These are phyloP conservation scores for Lipomyces kockii DNA, from an alignment of 805 yeast genomes.

Conservation along the genomic window DNA sequence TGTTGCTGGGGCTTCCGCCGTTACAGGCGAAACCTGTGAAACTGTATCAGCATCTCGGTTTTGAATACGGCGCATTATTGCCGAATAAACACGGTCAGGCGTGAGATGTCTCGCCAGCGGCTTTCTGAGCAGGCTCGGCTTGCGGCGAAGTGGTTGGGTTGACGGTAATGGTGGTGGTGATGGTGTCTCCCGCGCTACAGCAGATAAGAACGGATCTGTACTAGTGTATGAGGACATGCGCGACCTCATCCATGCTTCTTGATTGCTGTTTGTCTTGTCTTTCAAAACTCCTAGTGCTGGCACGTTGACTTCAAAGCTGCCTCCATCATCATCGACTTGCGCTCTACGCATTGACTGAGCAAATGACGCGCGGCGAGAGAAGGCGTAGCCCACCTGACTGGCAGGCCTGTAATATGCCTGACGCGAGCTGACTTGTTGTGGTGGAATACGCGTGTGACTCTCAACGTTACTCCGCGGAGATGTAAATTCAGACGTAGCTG, in stretches of 20 bases:
- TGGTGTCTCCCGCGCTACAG: not conserved
- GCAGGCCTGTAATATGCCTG: constrained; percentile 10
- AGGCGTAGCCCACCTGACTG: not conserved
- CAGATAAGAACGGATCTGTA: constrained; percentile 4
- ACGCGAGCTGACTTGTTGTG: constrained; percentile 6
- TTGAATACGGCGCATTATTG: constrained; percentile 1
- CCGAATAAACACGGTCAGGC: constrained; percentile 5
- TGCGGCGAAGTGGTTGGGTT: not conserved
- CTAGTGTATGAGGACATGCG: constrained; percentile 11
- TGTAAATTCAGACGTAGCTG: not conserved
- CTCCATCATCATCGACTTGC: not conserved
- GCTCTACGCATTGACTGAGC: not conserved
- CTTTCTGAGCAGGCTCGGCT: not conserved
- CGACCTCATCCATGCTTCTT: not conserved
- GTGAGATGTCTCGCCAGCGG: constrained; percentile 2
- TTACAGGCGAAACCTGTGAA: not conserved
- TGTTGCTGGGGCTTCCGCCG: not conserved
- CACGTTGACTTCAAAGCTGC: not conserved
- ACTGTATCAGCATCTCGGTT: not conserved
- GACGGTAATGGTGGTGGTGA: not conserved
- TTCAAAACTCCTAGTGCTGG: not conserved
- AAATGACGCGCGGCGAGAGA: not conserved
- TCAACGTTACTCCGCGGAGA: not conserved
- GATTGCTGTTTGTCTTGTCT: constrained; percentile 10
- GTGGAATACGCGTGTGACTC: constrained; percentile 4